phyloP scores from a whole-genome alignment of 306 rosid species.

The Trifolium repens region DNA sequence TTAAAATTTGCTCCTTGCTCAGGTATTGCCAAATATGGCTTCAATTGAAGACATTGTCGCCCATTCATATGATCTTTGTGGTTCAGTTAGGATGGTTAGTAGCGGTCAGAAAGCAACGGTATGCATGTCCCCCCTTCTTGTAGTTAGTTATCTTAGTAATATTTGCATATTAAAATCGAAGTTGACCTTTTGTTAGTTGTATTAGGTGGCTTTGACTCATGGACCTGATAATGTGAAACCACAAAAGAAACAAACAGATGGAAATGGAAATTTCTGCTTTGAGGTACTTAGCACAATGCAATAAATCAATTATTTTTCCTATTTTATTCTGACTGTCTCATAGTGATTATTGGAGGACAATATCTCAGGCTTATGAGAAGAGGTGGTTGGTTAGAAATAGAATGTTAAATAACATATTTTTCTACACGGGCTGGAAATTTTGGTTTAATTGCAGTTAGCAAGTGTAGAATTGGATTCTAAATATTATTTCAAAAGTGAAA shows the following conservation, averaged over 20 bases:
- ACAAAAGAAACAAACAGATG: slow-evolving; percentile 80
- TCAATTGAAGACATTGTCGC: slow-evolving; percentile 82
- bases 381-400: slow-evolving; percentile 28
- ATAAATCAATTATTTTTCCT: background rate
- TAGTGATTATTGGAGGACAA: slow-evolving; percentile 25
- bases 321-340: slow-evolving; percentile 37
- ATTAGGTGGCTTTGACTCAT: slow-evolving; percentile 96
- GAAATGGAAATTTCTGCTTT: slow-evolving; percentile 88
- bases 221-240: slow-evolving; percentile 97
- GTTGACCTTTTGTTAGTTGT: slow-evolving; percentile 34
- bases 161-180: slow-evolving; percentile 35
- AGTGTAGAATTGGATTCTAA: background rate
- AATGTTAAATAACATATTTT: slow-evolving; percentile 37
- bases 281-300: slow-evolving; percentile 63
- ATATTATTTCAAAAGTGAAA: background rate
- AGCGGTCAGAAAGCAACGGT: slow-evolving; percentile 85
- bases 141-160: slow-evolving; percentile 31
- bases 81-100: slow-evolving; percentile 76
- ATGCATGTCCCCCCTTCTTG: slow-evolving; percentile 32
- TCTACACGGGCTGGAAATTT: slow-evolving; percentile 1
- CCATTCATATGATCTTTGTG: slow-evolving; percentile 81
- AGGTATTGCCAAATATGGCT: slow-evolving; percentile 99
- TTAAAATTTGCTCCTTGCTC: slow-evolving; percentile 36
- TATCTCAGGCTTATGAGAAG: slow-evolving; percentile 39
- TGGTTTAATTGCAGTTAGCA: slow-evolving; percentile 25